Evolutionary conservation across 2,329 filamentous ascomycete species (phyloP), one percentile per base, ranked within the genome.

Genomic region (Tolypocladium inflatum): DNA sequence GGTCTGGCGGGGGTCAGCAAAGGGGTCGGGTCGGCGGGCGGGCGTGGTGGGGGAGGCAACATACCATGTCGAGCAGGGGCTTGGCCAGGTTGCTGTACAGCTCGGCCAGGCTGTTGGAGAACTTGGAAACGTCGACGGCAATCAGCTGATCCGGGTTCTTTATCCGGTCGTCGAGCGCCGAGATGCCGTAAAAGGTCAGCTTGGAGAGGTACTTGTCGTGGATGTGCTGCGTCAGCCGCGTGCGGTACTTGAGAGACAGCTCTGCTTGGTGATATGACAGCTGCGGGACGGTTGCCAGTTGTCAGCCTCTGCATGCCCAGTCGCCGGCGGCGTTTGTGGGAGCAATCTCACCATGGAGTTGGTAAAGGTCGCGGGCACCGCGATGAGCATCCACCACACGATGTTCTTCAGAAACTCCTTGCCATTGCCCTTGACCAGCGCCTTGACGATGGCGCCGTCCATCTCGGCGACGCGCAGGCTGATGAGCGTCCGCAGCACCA

Each of bases 61-160:
- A 59, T 66, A 91, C 83, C 86, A 99, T 96, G 65, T 99, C 94
- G 23, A 99, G 78, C 4, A 96, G 80, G 0, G 94, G 94, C 71
- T 99, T 99, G 2, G 94, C 94, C 42, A 99, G 77, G 70, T 97
- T 97, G 62, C 92, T 96, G 73, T 99, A 99, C 8, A 99, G 77
- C 71, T 97, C 93, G 1, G 94, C 93, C 61, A 97, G 75, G 65
- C 90, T 96, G 71, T 96, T 96, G 33, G 92, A 94, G 76, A 99
- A 99, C 67, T 94, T 93, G 61, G 92, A 89, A 11, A 99, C 91
- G 70, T 99, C 94, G 35, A 97, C 93, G 0, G 93, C 94, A 66
- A 99, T 96, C 50, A 99, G 82, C 74, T 99, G 94, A 70, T 99
- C 94, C 3, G 94, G 91, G 69, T 99, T 99, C 79, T 97, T 96